Evolutionary conservation across 108 stramenopile species (phyloP).

Genomic region (Skeletonema menzelii): DNA sequence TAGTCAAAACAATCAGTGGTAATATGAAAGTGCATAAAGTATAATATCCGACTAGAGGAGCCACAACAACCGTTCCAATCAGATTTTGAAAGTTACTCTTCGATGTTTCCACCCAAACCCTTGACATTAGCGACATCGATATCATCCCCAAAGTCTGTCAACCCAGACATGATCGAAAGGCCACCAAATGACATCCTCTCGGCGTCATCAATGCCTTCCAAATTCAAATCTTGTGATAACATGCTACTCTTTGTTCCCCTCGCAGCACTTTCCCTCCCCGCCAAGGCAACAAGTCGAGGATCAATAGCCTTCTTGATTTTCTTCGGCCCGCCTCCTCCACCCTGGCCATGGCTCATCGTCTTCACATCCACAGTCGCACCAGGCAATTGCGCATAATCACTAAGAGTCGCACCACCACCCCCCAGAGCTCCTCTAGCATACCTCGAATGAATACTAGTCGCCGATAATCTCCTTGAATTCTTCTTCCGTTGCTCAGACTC

Average conservation of each 20-base stretch:
- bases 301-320: conserved; percentile 22
- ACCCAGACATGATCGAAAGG: conserved; percentile 40
- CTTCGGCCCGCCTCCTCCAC: conserved; percentile 18
- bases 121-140: not conserved
- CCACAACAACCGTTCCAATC: not conserved
- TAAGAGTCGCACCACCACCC: not conserved
- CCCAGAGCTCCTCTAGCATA: not conserved
- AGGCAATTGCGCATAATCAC: conserved; percentile 10
- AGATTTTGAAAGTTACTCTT: not conserved
- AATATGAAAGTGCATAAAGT: not conserved
- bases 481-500: conserved; percentile 23
- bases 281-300: conserved; percentile 2
- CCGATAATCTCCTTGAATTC: conserved; percentile 21
- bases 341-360: conserved; percentile 30
- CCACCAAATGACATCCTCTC: conserved; percentile 43
- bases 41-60: not conserved
- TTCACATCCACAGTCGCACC: conserved; percentile 33
- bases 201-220: conserved; percentile 18
- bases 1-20: not conserved
- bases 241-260: conserved; percentile 15
- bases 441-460: conserved; percentile 4
- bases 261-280: conserved; percentile 15
- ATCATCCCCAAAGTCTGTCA: conserved; percentile 27
- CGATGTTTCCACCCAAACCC: not conserved
- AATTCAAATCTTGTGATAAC: conserved; percentile 18